phyloP scores from a whole-genome alignment of 2,329 filamentous ascomycete genomes.

The Triangularia verruculosa region DNA sequence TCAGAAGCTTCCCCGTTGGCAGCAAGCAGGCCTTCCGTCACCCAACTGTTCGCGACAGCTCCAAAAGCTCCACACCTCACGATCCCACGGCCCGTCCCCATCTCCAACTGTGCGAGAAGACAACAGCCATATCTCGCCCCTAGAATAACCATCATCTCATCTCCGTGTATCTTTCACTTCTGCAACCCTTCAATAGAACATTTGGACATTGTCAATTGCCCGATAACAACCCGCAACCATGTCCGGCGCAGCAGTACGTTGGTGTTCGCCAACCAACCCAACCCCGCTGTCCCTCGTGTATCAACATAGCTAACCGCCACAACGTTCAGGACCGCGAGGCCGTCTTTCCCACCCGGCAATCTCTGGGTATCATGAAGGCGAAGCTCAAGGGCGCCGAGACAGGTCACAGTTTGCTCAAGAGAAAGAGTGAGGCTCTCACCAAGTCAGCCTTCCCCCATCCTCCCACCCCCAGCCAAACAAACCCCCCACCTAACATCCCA shows the following conservation, averaged over 20 bases:
- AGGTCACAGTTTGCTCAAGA: conserved; percentile 91
- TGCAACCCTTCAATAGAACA: not conserved
- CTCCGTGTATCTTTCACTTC: not conserved
- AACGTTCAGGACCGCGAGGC: conserved; percentile 78
- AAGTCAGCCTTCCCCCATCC: conserved; percentile 61
- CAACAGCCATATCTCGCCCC: not conserved
- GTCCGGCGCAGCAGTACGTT: conserved; percentile 41
- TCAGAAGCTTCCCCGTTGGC: conserved; percentile 6
- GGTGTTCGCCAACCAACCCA: conserved; percentile 10
- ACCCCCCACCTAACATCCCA: not conserved
- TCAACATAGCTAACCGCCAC: conserved; percentile 13
- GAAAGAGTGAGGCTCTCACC: conserved; percentile 96
- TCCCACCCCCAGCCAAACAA: too few species aligned
- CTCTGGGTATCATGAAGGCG: conserved; percentile 92
- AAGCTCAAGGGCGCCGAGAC: conserved; percentile 94
- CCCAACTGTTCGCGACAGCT: not conserved
- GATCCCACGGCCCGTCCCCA: conserved; percentile 10
- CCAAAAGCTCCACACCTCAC: conserved; percentile 16
- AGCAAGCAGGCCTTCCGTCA: conserved; percentile 1
- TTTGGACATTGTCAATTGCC: not conserved
- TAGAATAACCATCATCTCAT: not conserved
- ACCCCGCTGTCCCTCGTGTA: conserved; percentile 13
- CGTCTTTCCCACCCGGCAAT: conserved; percentile 97
- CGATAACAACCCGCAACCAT: conserved; percentile 28
- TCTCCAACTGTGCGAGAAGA: not conserved